Conservation (phyloP, 768 basidiomycete species). For the Chalciporus sphaerocephalus region DNA sequence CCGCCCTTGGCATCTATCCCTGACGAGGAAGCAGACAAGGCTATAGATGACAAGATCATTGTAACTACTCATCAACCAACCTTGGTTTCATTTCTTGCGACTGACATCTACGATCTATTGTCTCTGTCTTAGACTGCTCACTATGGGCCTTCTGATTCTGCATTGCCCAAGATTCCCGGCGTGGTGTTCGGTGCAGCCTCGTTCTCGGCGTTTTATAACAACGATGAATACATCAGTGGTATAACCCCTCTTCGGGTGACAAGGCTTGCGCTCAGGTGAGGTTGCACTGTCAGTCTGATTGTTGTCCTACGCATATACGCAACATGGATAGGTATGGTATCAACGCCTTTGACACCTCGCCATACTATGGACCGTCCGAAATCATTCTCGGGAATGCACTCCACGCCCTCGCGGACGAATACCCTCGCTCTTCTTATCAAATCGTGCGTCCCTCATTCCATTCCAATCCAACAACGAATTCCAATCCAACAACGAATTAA, state of each 20-base stretch:
- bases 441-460: conserved; percentile 41
- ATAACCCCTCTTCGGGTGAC: conserved; percentile 59
- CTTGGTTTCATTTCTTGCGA: not conserved
- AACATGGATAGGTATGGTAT: conserved; percentile 65
- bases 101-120: not conserved
- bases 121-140: conserved; percentile 22
- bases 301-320: not conserved
- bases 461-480: too few species aligned
- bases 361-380: conserved; percentile 79
- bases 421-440: conserved; percentile 74
- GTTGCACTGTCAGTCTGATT: not conserved
- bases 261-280: conserved; percentile 71
- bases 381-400: conserved; percentile 67
- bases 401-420: conserved; percentile 55
- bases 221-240: conserved; percentile 52
- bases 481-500: too few species aligned
- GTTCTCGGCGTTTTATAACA: conserved; percentile 65
- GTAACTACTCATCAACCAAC: conserved; percentile 33
- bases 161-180: conserved; percentile 37
- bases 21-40: conserved; percentile 40
- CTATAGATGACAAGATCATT: conserved; percentile 30
- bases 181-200: conserved; percentile 72
- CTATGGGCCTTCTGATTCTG: conserved; percentile 29
- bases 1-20: conserved; percentile 39
- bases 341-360: conserved; percentile 74